Percentiles rank a stretch among this genome's conserved stretches.
phyloP scores from a whole-genome alignment of 495 filamentous ascomycete genomes.

The Penicillium bovifimosum region DNA sequence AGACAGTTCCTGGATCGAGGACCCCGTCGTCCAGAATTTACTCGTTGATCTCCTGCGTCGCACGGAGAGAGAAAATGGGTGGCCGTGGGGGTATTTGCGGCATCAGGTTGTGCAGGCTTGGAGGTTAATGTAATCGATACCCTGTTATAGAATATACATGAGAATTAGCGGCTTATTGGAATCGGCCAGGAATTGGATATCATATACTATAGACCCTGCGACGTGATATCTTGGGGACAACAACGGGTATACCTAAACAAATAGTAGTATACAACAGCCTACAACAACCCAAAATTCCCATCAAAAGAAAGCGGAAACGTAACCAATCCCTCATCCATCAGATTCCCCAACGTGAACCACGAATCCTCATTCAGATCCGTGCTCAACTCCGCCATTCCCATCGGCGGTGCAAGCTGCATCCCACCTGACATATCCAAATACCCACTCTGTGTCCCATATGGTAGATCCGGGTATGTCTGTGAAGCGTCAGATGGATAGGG shows the following conservation, averaged over 20 bases:
- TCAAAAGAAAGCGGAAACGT: constrained; percentile 31
- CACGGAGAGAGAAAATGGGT: constrained; percentile 24
- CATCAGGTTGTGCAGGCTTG: constrained; percentile 5
- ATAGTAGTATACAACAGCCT: neutral
- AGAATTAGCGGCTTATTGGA: too few species aligned
- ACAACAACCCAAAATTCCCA: constrained; percentile 12
- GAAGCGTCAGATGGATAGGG: constrained; percentile 7
- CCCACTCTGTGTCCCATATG: neutral
- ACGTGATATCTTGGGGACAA: neutral
- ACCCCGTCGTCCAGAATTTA: constrained; percentile 17
- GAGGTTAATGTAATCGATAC: constrained; percentile 2
- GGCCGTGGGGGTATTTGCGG: constrained; percentile 28
- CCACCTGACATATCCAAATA: constrained; percentile 16
- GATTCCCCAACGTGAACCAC: constrained; percentile 30
- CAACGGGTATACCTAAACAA: neutral
- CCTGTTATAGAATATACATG: neutral
- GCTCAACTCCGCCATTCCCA: constrained; percentile 27
- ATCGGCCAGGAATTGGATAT: neutral
- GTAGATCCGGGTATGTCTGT: constrained; percentile 4
- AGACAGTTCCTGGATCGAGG: constrained; percentile 33
- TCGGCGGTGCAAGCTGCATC: constrained; percentile 10
- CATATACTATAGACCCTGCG: neutral
- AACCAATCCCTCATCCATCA: constrained; percentile 37
- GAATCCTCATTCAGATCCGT: constrained; percentile 25
- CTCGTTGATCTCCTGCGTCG: constrained; percentile 25